Conservation (phyloP, 2,329 filamentous ascomycete genomes). For the Curvularia hawaiiensis region DNA sequence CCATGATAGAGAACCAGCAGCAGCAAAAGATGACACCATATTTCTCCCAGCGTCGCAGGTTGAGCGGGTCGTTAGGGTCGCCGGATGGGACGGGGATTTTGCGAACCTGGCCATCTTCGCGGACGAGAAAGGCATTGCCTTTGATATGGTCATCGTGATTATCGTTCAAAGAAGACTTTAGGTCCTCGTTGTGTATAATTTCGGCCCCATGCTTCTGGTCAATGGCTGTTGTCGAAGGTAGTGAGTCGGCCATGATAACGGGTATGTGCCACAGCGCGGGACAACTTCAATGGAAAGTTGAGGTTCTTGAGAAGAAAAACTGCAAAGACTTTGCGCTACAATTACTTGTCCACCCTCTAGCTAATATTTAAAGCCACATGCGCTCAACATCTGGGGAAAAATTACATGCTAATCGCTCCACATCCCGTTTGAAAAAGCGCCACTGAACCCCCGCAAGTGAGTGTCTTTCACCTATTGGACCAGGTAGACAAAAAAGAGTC, state of each 20-base stretch:
- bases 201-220: neutral
- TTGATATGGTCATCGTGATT: neutral
- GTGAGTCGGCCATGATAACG: neutral
- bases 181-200: neutral
- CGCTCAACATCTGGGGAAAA: neutral
- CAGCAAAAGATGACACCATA: neutral
- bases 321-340: neutral
- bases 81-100: neutral
- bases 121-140: slow-evolving; percentile 4
- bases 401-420: neutral
- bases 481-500: neutral
- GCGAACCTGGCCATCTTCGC: neutral
- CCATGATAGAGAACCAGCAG: slow-evolving; percentile 7
- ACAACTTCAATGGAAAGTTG: neutral
- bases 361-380: neutral
- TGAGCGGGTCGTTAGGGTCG: slow-evolving; percentile 4
- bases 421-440: neutral
- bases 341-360: neutral
- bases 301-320: too few species aligned
- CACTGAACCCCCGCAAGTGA: neutral
- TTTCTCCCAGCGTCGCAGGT: neutral
- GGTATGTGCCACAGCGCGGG: neutral
- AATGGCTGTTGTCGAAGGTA: neutral
- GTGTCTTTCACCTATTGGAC: neutral
- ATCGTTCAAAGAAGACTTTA: neutral